Evolutionary conservation across 1,284 basidiomycete genomes (phyloP), one percentile per base, ranked within the genome.

Genomic region (Malassezia slooffiae): DNA sequence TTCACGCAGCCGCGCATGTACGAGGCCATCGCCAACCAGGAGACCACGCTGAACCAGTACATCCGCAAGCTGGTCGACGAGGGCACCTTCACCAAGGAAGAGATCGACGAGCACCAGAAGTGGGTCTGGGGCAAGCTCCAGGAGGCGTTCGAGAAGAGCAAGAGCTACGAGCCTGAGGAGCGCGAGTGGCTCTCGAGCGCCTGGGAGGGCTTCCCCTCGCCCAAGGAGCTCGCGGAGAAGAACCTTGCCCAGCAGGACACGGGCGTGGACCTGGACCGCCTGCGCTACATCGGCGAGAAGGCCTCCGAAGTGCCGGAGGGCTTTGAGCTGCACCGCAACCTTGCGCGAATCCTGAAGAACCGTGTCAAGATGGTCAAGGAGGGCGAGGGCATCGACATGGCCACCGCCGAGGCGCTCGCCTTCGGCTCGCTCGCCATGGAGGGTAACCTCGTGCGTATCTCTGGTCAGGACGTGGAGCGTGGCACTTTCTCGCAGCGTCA

Each of bases 1-100:
- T 99, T 99, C 76, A 97, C 93, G 16, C 93, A 99, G 72, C 93
- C 93, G 10, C 79, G 86, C 54, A 97, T 99, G 91, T 99, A 99
- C 77, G 79, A 89, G 72, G 88, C 88, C 15, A 95, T 99, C 70
- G 81, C 81, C 72, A 85, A 88, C 67, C 89, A 97, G 73, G 85
- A 85, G 4, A 87, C 90, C 2, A 82, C 90, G 8, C 77, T 97
- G 45, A 83, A 84, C 13, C 80, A 88, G 71, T 99, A 99, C 75
- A 79, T 83, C 55, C 84, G 90, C 67, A 83, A 84, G 74, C 76
- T 99, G 41, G 79, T 89, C 65, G 82, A 83, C 49, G 87, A 95
- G 52, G 84, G 84, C 34, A 88, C 88, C 9, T 97, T 99, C 71
- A 88, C 88, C 34, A 81, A 90, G 71, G 82, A 85, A 72, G 89